phyloP scores from a whole-genome alignment of 2,329 filamentous ascomycete species.

The Leptographium lundbergii region DNA sequence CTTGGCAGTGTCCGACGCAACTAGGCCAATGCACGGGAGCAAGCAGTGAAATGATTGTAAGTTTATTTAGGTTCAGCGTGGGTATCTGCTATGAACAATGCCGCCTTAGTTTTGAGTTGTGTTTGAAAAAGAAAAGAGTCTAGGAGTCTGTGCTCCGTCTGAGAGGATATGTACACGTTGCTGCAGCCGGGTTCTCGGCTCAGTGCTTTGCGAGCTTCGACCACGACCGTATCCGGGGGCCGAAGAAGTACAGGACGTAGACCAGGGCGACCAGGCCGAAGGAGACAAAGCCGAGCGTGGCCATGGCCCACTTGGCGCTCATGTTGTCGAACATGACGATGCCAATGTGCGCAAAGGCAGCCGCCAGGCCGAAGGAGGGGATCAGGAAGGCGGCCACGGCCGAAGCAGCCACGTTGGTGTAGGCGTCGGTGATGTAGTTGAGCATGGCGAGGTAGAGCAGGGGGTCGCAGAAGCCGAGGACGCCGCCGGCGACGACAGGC shows the following conservation, averaged over 20 bases:
- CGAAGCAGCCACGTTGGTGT: constrained; percentile 4
- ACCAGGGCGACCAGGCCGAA: constrained; percentile 7
- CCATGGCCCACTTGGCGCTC: constrained; percentile 7
- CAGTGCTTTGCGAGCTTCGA: constrained; percentile 3
- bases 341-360: constrained; percentile 3
- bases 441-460: constrained; percentile 7
- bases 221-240: constrained; percentile 1
- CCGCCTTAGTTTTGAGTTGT: neutral
- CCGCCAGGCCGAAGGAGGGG: constrained; percentile 4
- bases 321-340: constrained; percentile 7
- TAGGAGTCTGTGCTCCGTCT: neutral
- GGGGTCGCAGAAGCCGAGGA: constrained; percentile 6
- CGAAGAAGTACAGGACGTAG: constrained; percentile 6
- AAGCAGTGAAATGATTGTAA: neutral
- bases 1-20: neutral
- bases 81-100: neutral
- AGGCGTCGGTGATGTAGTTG: constrained; percentile 5
- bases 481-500: constrained; percentile 5
- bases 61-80: neutral
- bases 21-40: too few relatives aligned
- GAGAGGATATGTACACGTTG: neutral
- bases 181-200: neutral
- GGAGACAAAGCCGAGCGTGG: constrained; percentile 4
- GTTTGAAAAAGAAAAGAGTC: neutral
- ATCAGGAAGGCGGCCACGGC: constrained; percentile 6